phyloP scores from a whole-genome alignment of 2,329 filamentous ascomycete genomes.

The Ascomycota sp. region DNA sequence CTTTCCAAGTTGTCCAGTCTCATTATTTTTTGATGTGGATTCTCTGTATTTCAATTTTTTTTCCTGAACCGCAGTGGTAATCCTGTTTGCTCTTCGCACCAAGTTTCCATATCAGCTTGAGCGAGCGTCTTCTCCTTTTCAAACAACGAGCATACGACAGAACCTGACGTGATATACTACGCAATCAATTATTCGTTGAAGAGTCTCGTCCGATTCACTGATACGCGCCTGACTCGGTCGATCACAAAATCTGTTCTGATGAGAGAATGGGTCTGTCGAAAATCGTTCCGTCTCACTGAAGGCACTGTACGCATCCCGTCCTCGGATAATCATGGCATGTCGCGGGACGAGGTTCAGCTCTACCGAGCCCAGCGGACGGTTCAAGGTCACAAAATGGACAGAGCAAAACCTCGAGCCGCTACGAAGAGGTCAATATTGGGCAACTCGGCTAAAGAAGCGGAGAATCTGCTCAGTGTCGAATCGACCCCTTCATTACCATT shows the following conservation, averaged over 20 bases:
- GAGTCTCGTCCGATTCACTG: no score
- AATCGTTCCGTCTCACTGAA: background rate
- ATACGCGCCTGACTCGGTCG: no score
- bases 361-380: constrained; percentile 17
- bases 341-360: constrained; percentile 19
- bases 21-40: no score
- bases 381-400: constrained; percentile 9
- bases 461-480: constrained; percentile 4
- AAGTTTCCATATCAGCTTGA: background rate
- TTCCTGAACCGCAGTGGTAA: background rate
- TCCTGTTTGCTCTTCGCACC: background rate
- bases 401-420: constrained; percentile 4
- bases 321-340: constrained; percentile 21
- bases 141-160: background rate
- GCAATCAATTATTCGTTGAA: background rate
- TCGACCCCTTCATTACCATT: constrained; percentile 3
- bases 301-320: background rate
- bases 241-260: no score
- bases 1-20: no score
- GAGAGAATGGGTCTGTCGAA: no score
- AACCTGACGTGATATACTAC: background rate
- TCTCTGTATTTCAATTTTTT: no score
- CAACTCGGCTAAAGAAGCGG: constrained; percentile 1
- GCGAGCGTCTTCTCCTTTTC: background rate
- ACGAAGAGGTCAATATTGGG: constrained; percentile 6